Evolutionary conservation across 768 basidiomycete genomes (phyloP).

Genomic region (Serendipita vermifera): DNA sequence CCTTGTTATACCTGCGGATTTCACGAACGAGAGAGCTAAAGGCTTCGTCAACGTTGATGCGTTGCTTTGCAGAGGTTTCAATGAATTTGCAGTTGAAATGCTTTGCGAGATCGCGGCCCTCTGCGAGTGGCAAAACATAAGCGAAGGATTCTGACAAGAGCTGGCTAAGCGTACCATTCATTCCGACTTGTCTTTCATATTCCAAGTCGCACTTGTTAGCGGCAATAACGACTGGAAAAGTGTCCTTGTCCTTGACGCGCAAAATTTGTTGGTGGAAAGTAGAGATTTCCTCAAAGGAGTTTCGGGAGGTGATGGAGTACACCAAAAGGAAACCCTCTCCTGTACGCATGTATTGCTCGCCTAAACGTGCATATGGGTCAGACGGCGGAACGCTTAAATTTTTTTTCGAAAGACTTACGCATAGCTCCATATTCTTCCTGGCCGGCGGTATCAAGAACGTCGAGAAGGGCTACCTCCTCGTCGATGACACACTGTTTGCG

Average conservation of each 20-base stretch:
- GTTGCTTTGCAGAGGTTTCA: constrained; percentile 91
- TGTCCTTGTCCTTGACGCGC: constrained; percentile 91
- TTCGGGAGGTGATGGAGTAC: constrained; percentile 95
- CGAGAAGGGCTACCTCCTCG: constrained; percentile 94
- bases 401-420: constrained; percentile 45
- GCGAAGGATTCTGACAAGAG: constrained; percentile 16
- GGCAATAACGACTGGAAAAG: constrained; percentile 89
- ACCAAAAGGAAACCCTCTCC: constrained; percentile 97
- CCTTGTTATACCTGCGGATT: constrained; percentile 90
- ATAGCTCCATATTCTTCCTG: constrained; percentile 99
- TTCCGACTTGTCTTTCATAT: constrained; percentile 90
- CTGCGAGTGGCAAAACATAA: constrained; percentile 30
- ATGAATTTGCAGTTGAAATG: constrained; percentile 90
- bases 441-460: constrained; percentile 94
- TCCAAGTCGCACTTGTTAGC: constrained; percentile 98
- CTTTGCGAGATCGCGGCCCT: constrained; percentile 94
- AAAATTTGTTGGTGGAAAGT: constrained; percentile 94
- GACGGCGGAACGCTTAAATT: neutral
- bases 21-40: constrained; percentile 88
- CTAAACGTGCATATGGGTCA: constrained; percentile 32
- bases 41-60: constrained; percentile 94
- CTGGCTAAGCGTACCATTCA: constrained; percentile 52
- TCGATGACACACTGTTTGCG: constrained; percentile 95
- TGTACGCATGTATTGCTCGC: constrained; percentile 98
- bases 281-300: constrained; percentile 94